A percentile compares a stretch with the other conserved stretches of the same genome.
These are phyloP conservation scores for Solanum okadae DNA, from an alignment of 257 asterid species.

Conservation along the genomic window DNA sequence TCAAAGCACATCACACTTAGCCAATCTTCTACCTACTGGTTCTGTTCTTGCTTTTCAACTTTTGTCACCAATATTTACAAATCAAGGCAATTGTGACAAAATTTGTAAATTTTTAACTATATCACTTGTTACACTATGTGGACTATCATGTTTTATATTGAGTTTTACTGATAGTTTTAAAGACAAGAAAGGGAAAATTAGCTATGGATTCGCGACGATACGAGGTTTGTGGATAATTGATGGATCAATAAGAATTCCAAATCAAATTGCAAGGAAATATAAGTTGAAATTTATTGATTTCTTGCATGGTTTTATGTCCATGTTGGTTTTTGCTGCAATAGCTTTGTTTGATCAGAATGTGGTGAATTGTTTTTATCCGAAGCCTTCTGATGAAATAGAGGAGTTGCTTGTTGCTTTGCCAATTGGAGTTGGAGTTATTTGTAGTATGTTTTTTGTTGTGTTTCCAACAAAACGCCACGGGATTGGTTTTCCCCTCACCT, in stretches of 20 bases:
- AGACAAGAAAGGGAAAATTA: constrained; percentile 57
- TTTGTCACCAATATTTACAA: constrained; percentile 63
- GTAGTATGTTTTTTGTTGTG: constrained; percentile 71
- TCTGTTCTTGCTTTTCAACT: constrained; percentile 73
- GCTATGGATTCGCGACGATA: constrained; percentile 70
- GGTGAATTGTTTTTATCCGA: constrained; percentile 69
- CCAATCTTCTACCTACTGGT: constrained; percentile 88
- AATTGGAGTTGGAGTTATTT: constrained; percentile 67
- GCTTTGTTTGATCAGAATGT: constrained; percentile 62
- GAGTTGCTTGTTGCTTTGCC: constrained; percentile 71
- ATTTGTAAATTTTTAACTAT: constrained; percentile 37
- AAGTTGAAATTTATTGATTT: constrained; percentile 65
- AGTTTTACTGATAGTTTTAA: constrained; percentile 82
- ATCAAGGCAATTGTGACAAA: constrained; percentile 68
- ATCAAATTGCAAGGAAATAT: constrained; percentile 38
- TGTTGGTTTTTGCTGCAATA: constrained; percentile 58
- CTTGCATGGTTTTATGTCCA: constrained; percentile 70
- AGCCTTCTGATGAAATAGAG: constrained; percentile 39
- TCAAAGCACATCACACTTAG: constrained; percentile 70
- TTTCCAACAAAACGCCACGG: constrained; percentile 87
- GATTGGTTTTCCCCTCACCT: constrained; percentile 77
- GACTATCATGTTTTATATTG: constrained; percentile 49
- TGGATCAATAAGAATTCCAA: constrained; percentile 46
- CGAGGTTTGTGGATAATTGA: constrained; percentile 75
- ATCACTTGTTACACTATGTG: constrained; percentile 49